Percentiles rank a stretch among this genome's conserved stretches.
phyloP scores from a whole-genome alignment of 306 rosid species.

The Citrullus amarus region DNA sequence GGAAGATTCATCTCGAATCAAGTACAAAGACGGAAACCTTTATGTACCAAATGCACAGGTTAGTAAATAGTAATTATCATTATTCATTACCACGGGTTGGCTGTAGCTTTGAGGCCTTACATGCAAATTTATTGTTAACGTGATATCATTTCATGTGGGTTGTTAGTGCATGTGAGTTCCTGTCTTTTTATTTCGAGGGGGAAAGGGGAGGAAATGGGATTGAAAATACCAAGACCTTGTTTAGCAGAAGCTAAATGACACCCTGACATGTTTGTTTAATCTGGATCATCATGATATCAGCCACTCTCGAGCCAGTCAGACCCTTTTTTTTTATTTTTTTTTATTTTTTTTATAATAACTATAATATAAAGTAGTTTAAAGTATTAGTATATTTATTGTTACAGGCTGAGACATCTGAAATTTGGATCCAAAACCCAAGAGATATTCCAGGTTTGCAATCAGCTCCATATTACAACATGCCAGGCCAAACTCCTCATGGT shows the following conservation, averaged over 20 bases:
- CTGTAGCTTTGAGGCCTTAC: background rate
- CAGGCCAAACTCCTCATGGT: constrained; percentile 79
- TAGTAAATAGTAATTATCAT: background rate
- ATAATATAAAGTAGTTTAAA: background rate
- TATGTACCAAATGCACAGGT: constrained; percentile 97
- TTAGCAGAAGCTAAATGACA: background rate
- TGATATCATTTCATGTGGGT: background rate
- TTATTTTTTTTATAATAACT: background rate
- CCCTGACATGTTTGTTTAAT: background rate
- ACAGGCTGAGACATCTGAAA: constrained; percentile 94
- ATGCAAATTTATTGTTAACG: background rate
- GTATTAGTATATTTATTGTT: constrained; percentile 2
- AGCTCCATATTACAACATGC: constrained; percentile 68
- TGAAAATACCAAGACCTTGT: background rate
- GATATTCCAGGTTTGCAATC: constrained; percentile 83
- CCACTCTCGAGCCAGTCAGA: background rate
- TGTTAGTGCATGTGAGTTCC: background rate
- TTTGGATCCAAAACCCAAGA: constrained; percentile 93
- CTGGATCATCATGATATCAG: background rate
- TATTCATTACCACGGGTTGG: background rate
- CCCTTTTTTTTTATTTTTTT: background rate
- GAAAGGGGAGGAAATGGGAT: too few species aligned
- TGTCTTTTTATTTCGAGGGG: background rate
- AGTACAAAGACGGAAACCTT: constrained; percentile 81
- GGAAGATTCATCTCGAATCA: constrained; percentile 86